Conservation (phyloP, 805 yeast genomes). For the Myxozyma vanderwaltii region DNA sequence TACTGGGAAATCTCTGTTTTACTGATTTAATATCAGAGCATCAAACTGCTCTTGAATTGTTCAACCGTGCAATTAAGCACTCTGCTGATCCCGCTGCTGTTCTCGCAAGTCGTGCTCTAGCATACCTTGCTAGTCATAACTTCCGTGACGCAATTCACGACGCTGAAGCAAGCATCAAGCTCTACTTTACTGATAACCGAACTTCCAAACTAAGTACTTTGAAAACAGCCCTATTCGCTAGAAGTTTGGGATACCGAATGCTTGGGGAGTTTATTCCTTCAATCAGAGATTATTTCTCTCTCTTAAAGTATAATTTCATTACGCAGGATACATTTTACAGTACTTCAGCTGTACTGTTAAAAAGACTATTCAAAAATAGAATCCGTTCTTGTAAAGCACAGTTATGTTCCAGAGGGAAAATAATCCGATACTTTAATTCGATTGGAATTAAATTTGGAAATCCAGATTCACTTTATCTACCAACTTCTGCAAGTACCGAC, state of each 20-base stretch:
- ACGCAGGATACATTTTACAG: no score
- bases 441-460: neutral
- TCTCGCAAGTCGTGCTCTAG: slow-evolving; percentile 1
- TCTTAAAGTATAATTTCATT: no score
- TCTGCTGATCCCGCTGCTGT: neutral
- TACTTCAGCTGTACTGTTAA: no score
- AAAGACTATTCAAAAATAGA: no score
- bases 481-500: neutral
- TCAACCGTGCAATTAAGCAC: neutral
- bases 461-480: neutral
- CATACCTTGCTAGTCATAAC: neutral
- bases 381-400: no score
- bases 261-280: no score
- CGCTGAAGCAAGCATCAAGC: neutral
- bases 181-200: neutral
- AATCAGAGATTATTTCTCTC: no score
- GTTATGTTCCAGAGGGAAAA: no score
- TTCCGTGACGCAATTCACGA: neutral
- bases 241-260: no score
- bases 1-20: neutral
- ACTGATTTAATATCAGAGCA: neutral
- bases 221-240: neutral
- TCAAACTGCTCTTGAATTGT: neutral
- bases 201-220: neutral
- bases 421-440: neutral